These are phyloP conservation scores for Astrephomene gubernaculifera DNA, from an alignment of 139 green algal species.

Conservation along the genomic window DNA sequence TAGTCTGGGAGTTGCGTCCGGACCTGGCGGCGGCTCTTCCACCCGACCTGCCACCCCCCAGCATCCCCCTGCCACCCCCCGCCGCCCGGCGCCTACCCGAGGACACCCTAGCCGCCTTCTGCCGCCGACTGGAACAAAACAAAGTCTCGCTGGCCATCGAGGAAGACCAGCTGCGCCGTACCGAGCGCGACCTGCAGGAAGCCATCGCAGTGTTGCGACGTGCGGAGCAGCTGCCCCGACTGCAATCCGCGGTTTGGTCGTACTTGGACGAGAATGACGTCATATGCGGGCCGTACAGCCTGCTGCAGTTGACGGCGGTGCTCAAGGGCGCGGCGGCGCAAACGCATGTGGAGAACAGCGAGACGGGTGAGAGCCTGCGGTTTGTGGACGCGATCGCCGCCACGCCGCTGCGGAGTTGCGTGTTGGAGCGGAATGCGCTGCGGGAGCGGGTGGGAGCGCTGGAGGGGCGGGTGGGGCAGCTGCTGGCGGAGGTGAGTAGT, in stretches of 20 bases:
- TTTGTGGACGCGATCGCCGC: conserved; percentile 23
- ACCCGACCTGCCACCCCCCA: not conserved
- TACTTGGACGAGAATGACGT: conserved; percentile 40
- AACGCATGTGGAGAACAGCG: conserved; percentile 20
- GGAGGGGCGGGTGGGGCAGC: not conserved
- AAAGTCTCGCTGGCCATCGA: not conserved
- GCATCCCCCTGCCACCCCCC: conserved; percentile 5
- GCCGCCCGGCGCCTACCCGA: not conserved
- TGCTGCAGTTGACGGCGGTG: conserved; percentile 8
- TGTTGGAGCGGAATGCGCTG: not conserved
- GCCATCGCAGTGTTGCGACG: conserved; percentile 5
- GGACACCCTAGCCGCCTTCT: not conserved
- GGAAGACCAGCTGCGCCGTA: not conserved
- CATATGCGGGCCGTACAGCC: conserved; percentile 37
- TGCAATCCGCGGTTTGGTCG: not conserved
- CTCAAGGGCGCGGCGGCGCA: conserved; percentile 9
- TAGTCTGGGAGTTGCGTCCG: not conserved
- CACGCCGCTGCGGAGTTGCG: conserved; percentile 10
- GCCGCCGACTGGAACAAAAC: conserved; percentile 13
- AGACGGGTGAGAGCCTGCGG: conserved; percentile 16
- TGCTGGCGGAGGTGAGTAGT: conserved; percentile 20
- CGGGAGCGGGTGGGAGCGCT: not conserved
- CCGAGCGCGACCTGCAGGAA: conserved; percentile 4
- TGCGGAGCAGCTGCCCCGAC: conserved; percentile 15
- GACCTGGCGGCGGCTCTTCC: not conserved